Base-by-base conservation (phyloP, 2,329 filamentous ascomycete species). In the Microdochium nivale region DNA sequence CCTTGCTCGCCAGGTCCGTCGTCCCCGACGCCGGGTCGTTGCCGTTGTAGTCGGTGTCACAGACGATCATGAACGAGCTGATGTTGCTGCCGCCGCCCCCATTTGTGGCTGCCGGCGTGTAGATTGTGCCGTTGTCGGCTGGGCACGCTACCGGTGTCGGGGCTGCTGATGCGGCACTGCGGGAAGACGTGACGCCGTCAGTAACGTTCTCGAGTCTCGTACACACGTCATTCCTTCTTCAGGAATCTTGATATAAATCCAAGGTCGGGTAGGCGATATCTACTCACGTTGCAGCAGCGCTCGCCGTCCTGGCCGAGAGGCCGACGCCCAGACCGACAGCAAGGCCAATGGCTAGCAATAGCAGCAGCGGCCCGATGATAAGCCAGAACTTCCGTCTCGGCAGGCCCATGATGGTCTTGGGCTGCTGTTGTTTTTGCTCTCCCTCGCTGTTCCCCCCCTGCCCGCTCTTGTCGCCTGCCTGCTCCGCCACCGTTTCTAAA, bases 1-100 rank as follows among this genome's bases (percentile, higher is more conserved):
- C 53, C 46, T 55, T 13, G 47, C 59, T 56, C 33, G 49, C 56
- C 25, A 69, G 54, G 46, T 70, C 68, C 7, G 49, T 49, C 2
- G 63, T 60, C 5, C 66, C 67, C 25, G 55, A 52, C 16, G 48
- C 52, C 10, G 40, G 40, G 16, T 49, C 47, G 32, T 54, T 57
- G 24, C 46, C 46, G 56, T 63, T 64, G 60, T 69, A 70, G 56
- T 70, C 67, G 25, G 63, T 52, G 19, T 65, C 62, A 54, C 68
- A 71, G 9, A 70, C 53, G 7, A 70, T 53, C 1, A 65, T 40
- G 54, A 62, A 70, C 19, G 54, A 56, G 32, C 59, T 58, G n/a
- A n/a, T n/a, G n/a, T n/a, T n/a, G n/a, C n/a, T n/a, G n/a, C n/a
- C n/a, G n/a, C 5, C 27, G 25, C 56, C 47, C 24, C 54, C 49